Evolutionary conservation across 495 filamentous ascomycete genomes (phyloP).

Genomic region (Neurospora sp.): DNA sequence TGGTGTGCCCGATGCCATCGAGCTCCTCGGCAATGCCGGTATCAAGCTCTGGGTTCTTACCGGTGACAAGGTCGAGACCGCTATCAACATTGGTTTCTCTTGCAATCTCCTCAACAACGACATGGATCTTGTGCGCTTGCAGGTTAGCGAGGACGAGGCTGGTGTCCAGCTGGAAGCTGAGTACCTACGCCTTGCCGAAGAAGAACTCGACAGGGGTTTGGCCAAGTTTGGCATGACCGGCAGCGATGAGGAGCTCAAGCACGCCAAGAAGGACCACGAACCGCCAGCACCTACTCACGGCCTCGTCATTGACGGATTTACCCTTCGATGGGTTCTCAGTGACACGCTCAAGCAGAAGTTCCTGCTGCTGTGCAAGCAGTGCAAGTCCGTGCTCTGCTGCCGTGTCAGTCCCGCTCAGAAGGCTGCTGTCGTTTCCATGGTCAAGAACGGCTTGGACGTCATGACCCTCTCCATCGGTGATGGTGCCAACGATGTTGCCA

Average conservation of each 20-base stretch:
- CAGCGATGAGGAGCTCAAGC: conserved; percentile 74
- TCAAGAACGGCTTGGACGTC: conserved; percentile 87
- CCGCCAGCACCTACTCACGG: conserved; percentile 83
- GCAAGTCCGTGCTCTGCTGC: conserved; percentile 93
- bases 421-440: conserved; percentile 89
- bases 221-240: conserved; percentile 69
- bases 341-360: conserved; percentile 83
- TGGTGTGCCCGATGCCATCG: conserved; percentile 94
- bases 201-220: conserved; percentile 64
- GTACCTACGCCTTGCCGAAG: conserved; percentile 47
- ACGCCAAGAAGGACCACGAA: conserved; percentile 70
- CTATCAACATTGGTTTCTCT: conserved; percentile 99
- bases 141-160: conserved; percentile 61
- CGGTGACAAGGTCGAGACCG: conserved; percentile 97
- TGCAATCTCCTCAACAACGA: conserved; percentile 96
- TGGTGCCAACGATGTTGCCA: conserved; percentile 97
- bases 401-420: conserved; percentile 96
- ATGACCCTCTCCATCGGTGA: conserved; percentile 97
- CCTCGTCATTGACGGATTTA: conserved; percentile 94
- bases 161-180: conserved; percentile 23
- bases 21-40: conserved; percentile 81
- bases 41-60: conserved; percentile 99
- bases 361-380: conserved; percentile 91
- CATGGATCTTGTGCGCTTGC: conserved; percentile 93
- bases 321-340: conserved; percentile 79